Percentiles rank a stretch among this genome's conserved stretches.
Evolutionary conservation across 177 flowering plant genomes (phyloP).

Genomic region (Telopea speciosissima): DNA sequence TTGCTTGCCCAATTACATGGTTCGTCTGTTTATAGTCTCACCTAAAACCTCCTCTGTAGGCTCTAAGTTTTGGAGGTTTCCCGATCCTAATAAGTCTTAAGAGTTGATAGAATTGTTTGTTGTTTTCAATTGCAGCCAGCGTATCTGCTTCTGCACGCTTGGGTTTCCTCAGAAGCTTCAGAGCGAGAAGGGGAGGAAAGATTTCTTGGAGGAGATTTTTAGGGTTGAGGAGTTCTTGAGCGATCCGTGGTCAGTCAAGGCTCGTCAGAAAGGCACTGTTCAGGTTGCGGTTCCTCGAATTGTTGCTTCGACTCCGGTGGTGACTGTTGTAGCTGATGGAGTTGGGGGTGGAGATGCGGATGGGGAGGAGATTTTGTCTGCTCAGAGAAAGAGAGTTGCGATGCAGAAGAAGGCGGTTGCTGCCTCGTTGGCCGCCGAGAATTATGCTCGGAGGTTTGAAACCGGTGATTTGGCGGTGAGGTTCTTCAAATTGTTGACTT

Average conservation of each 20-base stretch:
- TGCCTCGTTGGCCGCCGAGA: constrained; percentile 57
- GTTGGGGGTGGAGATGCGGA: constrained; percentile 21
- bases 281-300: constrained; percentile 81
- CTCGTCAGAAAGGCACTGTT: constrained; percentile 37
- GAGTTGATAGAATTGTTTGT: too few species aligned
- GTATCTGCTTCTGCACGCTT: constrained; percentile 68
- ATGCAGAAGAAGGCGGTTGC: constrained; percentile 63
- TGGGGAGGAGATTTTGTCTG: constrained; percentile 33
- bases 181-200: constrained; percentile 29
- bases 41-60: not conserved
- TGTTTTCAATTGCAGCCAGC: constrained; percentile 43
- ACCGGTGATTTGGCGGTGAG: constrained; percentile 51
- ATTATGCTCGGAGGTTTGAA: constrained; percentile 59
- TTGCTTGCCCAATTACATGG: constrained; percentile 98
- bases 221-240: constrained; percentile 47
- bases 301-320: constrained; percentile 25
- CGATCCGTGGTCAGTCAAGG: constrained; percentile 63
- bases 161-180: constrained; percentile 60
- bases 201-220: constrained; percentile 44
- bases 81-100: not conserved
- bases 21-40: constrained; percentile 16
- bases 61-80: constrained; percentile 3
- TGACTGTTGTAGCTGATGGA: constrained; percentile 10
- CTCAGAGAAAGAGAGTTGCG: constrained; percentile 58
- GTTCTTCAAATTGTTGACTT: constrained; percentile 8